Evolutionary conservation across 352 stramenopile genomes (phyloP).

Genomic region (Thraustotheca clavata): DNA sequence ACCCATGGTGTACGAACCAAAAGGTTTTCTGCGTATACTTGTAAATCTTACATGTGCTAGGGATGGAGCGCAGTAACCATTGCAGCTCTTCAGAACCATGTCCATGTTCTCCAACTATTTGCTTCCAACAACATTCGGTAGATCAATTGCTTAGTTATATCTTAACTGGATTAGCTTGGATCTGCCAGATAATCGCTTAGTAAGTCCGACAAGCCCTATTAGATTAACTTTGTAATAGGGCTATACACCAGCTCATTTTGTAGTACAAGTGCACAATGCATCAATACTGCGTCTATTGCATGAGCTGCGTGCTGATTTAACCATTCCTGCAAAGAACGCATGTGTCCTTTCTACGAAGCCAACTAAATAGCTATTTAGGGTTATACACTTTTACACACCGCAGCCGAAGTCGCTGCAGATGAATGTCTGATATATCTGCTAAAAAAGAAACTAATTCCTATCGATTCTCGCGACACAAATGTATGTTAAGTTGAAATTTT

Average conservation of each 20-base stretch:
- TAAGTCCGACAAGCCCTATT: not conserved
- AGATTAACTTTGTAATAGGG: conserved; percentile 17
- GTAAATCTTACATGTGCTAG: conserved; percentile 14
- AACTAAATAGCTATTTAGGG: conserved; percentile 26
- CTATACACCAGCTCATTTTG: conserved; percentile 52
- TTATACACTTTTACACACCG: conserved; percentile 49
- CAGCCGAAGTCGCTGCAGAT: conserved; percentile 33
- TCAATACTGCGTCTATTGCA: conserved; percentile 38
- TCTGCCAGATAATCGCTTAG: conserved; percentile 32
- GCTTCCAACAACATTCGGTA: conserved; percentile 31
- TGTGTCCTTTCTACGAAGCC: not conserved
- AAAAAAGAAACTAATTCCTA: conserved; percentile 23
- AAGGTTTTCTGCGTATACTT: conserved; percentile 27
- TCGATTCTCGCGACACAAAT: conserved; percentile 12
- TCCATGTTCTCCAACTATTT: conserved; percentile 37
- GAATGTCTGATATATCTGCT: conserved; percentile 44
- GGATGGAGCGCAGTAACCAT: conserved; percentile 55
- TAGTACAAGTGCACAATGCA: conserved; percentile 43
- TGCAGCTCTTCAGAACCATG: conserved; percentile 46
- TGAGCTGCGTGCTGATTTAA: conserved; percentile 35
- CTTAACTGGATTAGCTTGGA: conserved; percentile 28
- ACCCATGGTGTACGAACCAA: conserved; percentile 46
- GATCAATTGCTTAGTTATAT: not conserved
- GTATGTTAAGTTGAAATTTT: conserved; percentile 23
- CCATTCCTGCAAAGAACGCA: conserved; percentile 40